Evolutionary conservation across 768 basidiomycete genomes (phyloP).

Genomic region (Chalciporus piperatus): DNA sequence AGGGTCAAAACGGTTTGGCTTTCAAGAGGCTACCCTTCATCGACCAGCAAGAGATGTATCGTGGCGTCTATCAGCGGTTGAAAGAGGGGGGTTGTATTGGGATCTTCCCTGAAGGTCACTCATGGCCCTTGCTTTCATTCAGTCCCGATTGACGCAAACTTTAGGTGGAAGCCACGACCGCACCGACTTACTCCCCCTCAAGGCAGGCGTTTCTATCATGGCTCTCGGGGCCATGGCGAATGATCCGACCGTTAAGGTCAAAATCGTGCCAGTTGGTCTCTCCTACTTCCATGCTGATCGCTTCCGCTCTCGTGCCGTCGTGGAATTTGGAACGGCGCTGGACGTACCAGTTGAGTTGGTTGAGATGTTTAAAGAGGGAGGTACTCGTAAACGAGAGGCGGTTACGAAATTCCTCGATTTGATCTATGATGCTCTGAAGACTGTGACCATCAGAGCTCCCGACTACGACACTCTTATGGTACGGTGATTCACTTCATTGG

Average conservation of each 20-base stretch:
- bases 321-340: constrained; percentile 91
- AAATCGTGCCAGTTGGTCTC: constrained; percentile 84
- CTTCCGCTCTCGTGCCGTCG: constrained; percentile 94
- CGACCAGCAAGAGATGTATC: constrained; percentile 94
- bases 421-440: constrained; percentile 90
- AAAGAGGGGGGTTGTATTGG: constrained; percentile 89
- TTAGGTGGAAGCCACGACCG: constrained; percentile 97
- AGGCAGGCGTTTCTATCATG: constrained; percentile 98
- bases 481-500: constrained; percentile 20
- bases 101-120: constrained; percentile 94
- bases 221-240: constrained; percentile 97
- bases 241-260: constrained; percentile 80
- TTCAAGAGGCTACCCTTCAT: constrained; percentile 87
- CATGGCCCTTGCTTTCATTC: background rate
- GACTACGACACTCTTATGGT: constrained; percentile 99
- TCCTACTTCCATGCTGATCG: constrained; percentile 77
- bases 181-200: constrained; percentile 91
- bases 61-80: constrained; percentile 83
- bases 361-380: constrained; percentile 89
- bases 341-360: constrained; percentile 90
- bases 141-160: constrained; percentile 1
- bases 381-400: constrained; percentile 83
- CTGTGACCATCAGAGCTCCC: constrained; percentile 92
- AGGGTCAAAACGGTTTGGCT: constrained; percentile 60
- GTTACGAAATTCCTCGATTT: constrained; percentile 86